Evolutionary conservation across 345 rosid genomes (phyloP).

Genomic region (Anacardium occidentale): DNA sequence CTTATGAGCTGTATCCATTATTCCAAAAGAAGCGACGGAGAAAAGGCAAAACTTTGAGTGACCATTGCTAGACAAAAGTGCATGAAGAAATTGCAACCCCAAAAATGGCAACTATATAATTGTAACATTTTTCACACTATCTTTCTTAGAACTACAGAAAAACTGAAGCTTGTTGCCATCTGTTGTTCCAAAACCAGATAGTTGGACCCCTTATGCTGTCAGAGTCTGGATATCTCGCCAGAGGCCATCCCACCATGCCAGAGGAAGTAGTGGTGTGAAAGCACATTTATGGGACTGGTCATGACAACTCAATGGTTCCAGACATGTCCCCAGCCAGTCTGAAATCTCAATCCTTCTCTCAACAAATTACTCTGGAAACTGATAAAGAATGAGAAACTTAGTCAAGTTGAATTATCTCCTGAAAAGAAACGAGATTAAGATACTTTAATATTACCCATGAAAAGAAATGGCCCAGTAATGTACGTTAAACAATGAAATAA

Average conservation of each 20-base stretch:
- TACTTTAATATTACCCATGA: not conserved
- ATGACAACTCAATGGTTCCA: slow-evolving; percentile 93
- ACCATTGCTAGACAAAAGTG: not conserved
- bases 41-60: not conserved
- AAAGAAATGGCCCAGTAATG: not conserved
- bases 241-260: slow-evolving; percentile 95
- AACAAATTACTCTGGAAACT: slow-evolving; percentile 81
- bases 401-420: slow-evolving; percentile 61
- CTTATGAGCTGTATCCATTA: not conserved
- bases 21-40: not conserved
- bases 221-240: slow-evolving; percentile 83
- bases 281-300: slow-evolving; percentile 83
- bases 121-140: slow-evolving; percentile 45
- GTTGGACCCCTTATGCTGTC: slow-evolving; percentile 63
- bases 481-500: not conserved
- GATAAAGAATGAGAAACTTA: slow-evolving; percentile 70
- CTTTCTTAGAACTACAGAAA: slow-evolving; percentile 61
- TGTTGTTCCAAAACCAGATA: slow-evolving; percentile 73
- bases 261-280: slow-evolving; percentile 83
- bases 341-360: slow-evolving; percentile 64
- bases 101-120: slow-evolving; percentile 26
- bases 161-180: slow-evolving; percentile 59
- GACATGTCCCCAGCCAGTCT: slow-evolving; percentile 94
- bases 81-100: too few relatives aligned
- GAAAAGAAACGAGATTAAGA: slow-evolving; percentile 1